Percentiles rank a stretch among this genome's conserved stretches.
These are phyloP conservation scores for Ophiostoma australiae DNA, from an alignment of 2,329 filamentous ascomycete genomes.

Conservation along the genomic window DNA sequence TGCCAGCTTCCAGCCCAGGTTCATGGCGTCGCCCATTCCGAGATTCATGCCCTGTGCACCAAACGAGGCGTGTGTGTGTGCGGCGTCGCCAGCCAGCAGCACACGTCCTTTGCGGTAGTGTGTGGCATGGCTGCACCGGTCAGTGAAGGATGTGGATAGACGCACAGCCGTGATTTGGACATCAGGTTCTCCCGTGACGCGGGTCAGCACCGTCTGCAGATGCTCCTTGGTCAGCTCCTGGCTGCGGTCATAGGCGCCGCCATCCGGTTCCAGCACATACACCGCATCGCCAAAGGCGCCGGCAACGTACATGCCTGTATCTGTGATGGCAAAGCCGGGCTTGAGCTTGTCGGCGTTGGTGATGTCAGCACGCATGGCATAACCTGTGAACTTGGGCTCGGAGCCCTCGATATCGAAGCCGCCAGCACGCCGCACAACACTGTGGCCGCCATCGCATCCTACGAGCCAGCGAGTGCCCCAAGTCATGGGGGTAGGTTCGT, in stretches of 20 bases:
- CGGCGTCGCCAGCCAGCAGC: conserved; percentile 48
- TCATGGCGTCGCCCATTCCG: conserved; percentile 46
- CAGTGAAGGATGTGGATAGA: conserved; percentile 30
- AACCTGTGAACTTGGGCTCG: conserved; percentile 37
- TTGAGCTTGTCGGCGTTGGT: conserved; percentile 38
- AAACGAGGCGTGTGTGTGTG: conserved; percentile 45
- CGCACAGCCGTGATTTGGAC: conserved; percentile 31
- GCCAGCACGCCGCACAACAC: conserved; percentile 37
- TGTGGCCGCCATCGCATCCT: conserved; percentile 42
- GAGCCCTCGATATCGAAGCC: conserved; percentile 38
- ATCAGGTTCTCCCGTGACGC: conserved; percentile 28
- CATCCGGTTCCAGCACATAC: conserved; percentile 29
- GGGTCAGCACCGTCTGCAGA: conserved; percentile 28
- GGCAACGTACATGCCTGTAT: conserved; percentile 34
- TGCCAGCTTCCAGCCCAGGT: conserved; percentile 48
- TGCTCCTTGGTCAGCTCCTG: conserved; percentile 26
- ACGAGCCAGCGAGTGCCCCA: conserved; percentile 38
- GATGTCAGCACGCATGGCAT: conserved; percentile 34
- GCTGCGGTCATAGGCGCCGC: conserved; percentile 27
- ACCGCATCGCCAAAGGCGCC: conserved; percentile 13
- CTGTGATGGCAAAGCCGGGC: conserved; percentile 43
- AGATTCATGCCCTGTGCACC: conserved; percentile 51
- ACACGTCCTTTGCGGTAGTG: conserved; percentile 40
- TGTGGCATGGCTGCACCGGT: conserved; percentile 31
- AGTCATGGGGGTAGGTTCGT: not conserved